Evolutionary conservation across 495 filamentous ascomycete genomes (phyloP), one percentile per base, ranked within the genome.

Genomic region (Talaromyces adpressus): DNA sequence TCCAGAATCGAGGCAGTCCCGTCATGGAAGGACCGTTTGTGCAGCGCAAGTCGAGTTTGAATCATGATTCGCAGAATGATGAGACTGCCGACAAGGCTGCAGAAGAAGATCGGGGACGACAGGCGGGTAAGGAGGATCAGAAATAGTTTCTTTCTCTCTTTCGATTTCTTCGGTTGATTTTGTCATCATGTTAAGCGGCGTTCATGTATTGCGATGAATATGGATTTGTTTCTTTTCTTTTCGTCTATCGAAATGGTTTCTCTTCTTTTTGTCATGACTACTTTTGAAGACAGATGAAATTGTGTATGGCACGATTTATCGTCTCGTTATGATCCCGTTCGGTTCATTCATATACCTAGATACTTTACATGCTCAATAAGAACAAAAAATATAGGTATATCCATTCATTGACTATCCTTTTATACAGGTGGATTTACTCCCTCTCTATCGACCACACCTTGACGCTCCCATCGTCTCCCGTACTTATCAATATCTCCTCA

Each of bases 11-110:
- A 53, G 92, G 89, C 68, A 93, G 89, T 69, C 92, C 92, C 12
- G 81, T 93, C 58, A 97, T 94, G 75, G 92, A 96, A 80, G 86
- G 84, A 67, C 92, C 88, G 75, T 91, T 88, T 70, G 78, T 95
- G 72, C 85, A 92, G 68, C 84, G 89, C 39, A 58, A 58, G 30
- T 58, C 56, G 16, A 58, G 56, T 36, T 36, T 58, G 29, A 58
- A 58, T 36, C 56, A 36, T 36, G 56, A 58, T 22, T 56, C 52
- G n/a, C 52, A 56, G 12, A 56, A n/a, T 11, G 52, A 56, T 2
- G 87, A 88, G 70, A 87, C 85, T 1, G 92, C 84, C n/a, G 88
- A 90, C 63, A 90, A 92, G 41, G 66, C 82, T 47, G 49, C 32
- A 30, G 47, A 51, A n/a, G 47, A 30, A 11, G 59, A 62, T 47